Evolutionary conservation across 2,329 filamentous ascomycete species (phyloP).

Genomic region (Penicillium frequentans): DNA sequence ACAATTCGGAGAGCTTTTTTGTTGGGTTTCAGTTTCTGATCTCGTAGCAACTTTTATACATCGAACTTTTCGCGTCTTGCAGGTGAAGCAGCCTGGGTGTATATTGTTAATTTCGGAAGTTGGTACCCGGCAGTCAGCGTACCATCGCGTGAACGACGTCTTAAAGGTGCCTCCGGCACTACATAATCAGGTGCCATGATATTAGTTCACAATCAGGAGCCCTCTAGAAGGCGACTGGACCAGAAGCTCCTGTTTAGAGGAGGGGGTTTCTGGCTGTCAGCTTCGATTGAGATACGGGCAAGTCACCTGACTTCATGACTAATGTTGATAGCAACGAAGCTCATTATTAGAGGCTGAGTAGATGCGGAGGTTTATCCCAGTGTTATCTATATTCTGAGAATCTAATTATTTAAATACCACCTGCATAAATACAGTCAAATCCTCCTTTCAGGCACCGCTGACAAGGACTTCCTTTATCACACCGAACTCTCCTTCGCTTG

Average conservation of each 20-base stretch:
- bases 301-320: no score
- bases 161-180: background rate
- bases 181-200: background rate
- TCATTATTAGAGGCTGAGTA: no score
- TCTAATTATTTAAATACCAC: background rate
- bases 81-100: background rate
- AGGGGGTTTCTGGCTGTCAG: background rate
- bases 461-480: background rate
- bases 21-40: background rate
- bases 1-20: background rate
- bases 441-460: background rate
- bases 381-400: background rate
- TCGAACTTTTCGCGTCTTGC: background rate
- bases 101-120: background rate
- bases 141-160: background rate
- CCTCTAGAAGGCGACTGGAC: background rate
- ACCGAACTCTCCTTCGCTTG: background rate
- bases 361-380: no score
- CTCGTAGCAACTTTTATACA: background rate
- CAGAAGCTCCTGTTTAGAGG: no score
- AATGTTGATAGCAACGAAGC: no score
- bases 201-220: background rate
- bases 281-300: background rate
- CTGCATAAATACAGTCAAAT: background rate
- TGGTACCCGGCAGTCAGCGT: background rate